phyloP scores from a whole-genome alignment of 179 eudicot genomes.

The Silene noctiflora region DNA sequence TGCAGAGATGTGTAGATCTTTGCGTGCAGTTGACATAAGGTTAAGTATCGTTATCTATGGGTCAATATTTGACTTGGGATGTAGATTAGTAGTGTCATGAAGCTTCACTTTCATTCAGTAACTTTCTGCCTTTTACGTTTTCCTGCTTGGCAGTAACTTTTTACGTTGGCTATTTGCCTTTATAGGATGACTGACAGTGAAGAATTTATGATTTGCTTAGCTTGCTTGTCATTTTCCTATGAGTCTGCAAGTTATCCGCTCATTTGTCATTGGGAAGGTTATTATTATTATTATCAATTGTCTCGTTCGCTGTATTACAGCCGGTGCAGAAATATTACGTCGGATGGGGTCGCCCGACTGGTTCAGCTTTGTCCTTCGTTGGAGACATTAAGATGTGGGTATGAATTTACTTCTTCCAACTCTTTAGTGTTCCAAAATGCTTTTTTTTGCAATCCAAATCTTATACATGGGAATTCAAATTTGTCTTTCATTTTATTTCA shows the following conservation, averaged over 20 bases:
- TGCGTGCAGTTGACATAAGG: constrained; percentile 91
- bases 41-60: constrained; percentile 18
- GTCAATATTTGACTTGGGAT: neutral
- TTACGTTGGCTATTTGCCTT: neutral
- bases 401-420: constrained; percentile 25
- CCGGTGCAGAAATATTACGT: constrained; percentile 68
- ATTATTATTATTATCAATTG: neutral
- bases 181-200: neutral
- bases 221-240: neutral
- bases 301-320: constrained; percentile 37
- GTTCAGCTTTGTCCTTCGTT: constrained; percentile 59
- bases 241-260: neutral
- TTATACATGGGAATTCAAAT: neutral
- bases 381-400: constrained; percentile 95
- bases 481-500: neutral
- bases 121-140: neutral
- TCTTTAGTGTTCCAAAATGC: neutral
- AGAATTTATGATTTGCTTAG: neutral
- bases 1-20: constrained; percentile 49
- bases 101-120: too few relatives aligned
- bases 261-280: neutral
- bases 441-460: neutral
- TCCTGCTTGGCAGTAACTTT: neutral
- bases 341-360: constrained; percentile 61
- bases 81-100: neutral